Evolutionary conservation across 2,329 filamentous ascomycete genomes (phyloP), one percentile per base, ranked within the genome.

Genomic region (Teratosphaeria epicoccoides): DNA sequence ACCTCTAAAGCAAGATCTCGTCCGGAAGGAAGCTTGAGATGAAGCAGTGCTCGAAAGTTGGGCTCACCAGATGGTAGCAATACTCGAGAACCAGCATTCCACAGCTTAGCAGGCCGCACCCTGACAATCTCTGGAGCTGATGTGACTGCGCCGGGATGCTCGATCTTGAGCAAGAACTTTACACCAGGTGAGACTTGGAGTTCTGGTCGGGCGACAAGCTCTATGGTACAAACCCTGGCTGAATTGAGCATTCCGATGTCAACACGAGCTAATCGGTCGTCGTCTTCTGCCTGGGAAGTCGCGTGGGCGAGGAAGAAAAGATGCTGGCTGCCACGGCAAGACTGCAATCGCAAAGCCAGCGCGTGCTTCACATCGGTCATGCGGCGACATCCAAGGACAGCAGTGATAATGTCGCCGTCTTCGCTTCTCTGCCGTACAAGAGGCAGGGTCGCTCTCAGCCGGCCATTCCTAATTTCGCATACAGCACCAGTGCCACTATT

Each of bases 401-500:
- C 46, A 29, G 26, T 12, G n/a, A 29, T 12, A 4, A 17, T 22
- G 23, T 28, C 26, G 9, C n/a, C 24, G 23, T 40, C 11, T 3
- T 14, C 22, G 1, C 26, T 33, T 6, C 24, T 23, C 37, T 49
- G 20, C 10, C 11, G 25, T 6, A 43, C 44, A 22, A 49, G 11
- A 43, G 47, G 47, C 33, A 49, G 33, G 6, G 47, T 49, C 6
- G 47, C 33, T n/a, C 24, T 26, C 29, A 49, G 14, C 6, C 47
- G 25, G 14, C 33, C 11, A 20, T 49, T 49, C 24, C 25, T 49
- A 14, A 49, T 40, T 6, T 49, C 23, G 22, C 43, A 49, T 6
- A 20, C 20, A 12, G 20, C 17, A n/a, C 25, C 25, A 22, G 25
- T 40, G 25, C 47, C 47, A 12, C 29, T 44, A 9, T 7, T n/a